Conservation (phyloP, 805 yeast genomes). For the Myxozyma udenii region DNA sequence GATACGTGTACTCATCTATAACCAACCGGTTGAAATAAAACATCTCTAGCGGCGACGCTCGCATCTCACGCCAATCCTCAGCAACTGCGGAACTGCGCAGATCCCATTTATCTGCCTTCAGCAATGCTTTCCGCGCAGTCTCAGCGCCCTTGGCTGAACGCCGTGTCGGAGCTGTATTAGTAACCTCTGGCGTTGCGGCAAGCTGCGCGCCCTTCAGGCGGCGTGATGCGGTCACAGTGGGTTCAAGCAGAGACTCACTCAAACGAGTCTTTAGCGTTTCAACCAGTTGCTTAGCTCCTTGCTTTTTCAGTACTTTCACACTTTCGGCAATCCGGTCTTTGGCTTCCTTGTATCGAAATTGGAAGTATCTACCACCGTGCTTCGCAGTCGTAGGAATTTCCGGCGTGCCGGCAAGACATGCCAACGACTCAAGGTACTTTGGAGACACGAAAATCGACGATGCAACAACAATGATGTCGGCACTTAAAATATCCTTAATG, state of each 20-base stretch:
- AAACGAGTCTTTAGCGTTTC: not conserved
- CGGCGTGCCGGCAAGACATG: constrained; percentile 10
- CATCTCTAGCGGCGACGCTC: constrained; percentile 10
- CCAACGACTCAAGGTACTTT: constrained; percentile 3
- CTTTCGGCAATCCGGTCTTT: not conserved
- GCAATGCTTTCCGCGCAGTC: not conserved
- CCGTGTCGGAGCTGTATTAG: not conserved
- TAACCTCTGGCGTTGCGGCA: not conserved
- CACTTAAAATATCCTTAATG: constrained; percentile 6
- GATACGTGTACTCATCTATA: constrained; percentile 16
- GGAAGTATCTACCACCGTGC: constrained; percentile 9
- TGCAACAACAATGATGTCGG: constrained; percentile 12
- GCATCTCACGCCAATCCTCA: constrained; percentile 11
- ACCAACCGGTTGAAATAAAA: constrained; percentile 12
- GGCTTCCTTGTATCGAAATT: constrained; percentile 6
- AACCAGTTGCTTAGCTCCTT: constrained; percentile 5
- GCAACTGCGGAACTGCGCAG: not conserved
- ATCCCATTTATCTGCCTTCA: constrained; percentile 4
- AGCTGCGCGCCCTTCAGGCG: not conserved
- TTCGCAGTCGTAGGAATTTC: constrained; percentile 5
- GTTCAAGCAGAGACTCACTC: not conserved
- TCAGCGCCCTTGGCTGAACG: not conserved
- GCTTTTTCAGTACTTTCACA: not conserved
- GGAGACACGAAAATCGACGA: constrained; percentile 8
- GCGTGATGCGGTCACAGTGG: not conserved